Conservation (phyloP, 306 rosid genomes). For the Cajanus cajan region DNA sequence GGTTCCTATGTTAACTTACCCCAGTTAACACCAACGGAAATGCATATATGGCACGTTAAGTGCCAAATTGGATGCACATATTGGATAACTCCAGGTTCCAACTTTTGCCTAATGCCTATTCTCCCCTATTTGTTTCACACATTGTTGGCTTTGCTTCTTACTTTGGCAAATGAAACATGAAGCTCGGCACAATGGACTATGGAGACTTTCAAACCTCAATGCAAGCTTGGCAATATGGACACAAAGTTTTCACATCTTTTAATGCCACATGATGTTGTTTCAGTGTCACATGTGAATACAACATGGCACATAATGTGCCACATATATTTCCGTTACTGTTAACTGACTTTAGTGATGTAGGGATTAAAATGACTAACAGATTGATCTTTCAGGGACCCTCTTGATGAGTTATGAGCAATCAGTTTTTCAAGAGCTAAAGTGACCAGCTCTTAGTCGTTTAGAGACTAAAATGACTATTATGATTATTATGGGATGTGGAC, state of each 20-base stretch:
- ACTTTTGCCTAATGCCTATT: background rate
- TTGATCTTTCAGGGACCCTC: background rate
- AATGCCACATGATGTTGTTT: background rate
- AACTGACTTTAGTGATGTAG: background rate
- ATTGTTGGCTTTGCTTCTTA: background rate
- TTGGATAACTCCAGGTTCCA: background rate
- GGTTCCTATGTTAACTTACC: background rate
- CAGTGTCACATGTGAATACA: background rate
- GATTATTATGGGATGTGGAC: background rate
- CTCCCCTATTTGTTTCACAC: background rate
- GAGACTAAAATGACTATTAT: background rate
- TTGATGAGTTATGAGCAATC: background rate
- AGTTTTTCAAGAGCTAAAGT: background rate
- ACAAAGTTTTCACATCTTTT: background rate
- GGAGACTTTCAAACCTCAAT: background rate
- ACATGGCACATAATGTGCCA: background rate
- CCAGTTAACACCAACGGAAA: background rate
- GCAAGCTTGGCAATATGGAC: background rate
- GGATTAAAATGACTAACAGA: background rate
- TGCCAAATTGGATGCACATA: background rate
- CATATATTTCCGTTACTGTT: background rate
- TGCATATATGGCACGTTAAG: background rate
- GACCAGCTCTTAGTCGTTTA: background rate
- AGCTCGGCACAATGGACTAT: background rate
- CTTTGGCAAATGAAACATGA: background rate